phyloP scores from a whole-genome alignment of 192 early-diverging fungal species.

The Lobosporangium transversale region DNA sequence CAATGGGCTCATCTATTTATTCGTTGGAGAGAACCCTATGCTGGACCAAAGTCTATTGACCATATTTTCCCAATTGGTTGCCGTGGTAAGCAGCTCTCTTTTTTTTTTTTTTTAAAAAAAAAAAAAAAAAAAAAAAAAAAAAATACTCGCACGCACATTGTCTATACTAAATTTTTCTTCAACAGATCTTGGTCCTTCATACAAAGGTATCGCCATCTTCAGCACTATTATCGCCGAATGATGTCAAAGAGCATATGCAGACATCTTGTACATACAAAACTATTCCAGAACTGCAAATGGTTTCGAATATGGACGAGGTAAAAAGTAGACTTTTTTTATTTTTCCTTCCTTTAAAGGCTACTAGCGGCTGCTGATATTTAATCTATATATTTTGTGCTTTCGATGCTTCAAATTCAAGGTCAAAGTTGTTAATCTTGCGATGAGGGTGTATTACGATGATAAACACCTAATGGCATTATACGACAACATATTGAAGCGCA shows the following conservation, averaged over 20 bases:
- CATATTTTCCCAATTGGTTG: slow-evolving; percentile 12
- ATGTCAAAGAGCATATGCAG: background rate
- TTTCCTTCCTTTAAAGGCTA: no score
- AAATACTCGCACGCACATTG: no score
- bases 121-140: no score
- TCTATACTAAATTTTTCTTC: no score
- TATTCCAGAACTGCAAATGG: slow-evolving; percentile 5
- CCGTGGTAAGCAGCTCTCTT: background rate
- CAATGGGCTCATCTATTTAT: background rate
- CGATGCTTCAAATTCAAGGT: background rate
- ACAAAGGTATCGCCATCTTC: background rate
- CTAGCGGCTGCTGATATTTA: no score
- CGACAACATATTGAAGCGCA: slow-evolving; percentile 7
- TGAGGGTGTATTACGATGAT: background rate
- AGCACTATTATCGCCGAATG: background rate
- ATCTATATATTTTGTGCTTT: background rate
- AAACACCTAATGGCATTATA: background rate
- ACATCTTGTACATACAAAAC: background rate
- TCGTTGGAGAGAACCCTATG: background rate
- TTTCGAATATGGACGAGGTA: slow-evolving; percentile 2
- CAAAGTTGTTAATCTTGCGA: slow-evolving; percentile 9
- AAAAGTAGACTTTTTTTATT: no score
- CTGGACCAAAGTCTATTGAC: background rate
- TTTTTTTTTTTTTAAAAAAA: no score
- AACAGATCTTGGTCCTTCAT: background rate